Percentiles rank a stretch among this genome's conserved stretches.
Evolutionary conservation across 176 grass and related monocot genomes (phyloP).

Genomic region (Eremochloa ophiuroides): DNA sequence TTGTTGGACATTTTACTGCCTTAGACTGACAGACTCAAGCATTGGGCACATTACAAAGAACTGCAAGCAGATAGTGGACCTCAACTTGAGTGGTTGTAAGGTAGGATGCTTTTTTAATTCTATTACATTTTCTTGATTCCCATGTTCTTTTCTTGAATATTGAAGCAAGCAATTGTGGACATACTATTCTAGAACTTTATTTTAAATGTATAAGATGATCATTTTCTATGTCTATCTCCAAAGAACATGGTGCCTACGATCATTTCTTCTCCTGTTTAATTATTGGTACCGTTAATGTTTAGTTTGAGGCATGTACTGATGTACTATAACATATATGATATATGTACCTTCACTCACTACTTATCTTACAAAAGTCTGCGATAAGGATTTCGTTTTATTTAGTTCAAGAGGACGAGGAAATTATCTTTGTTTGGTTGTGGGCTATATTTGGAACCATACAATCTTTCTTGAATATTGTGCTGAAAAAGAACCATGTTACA

Average conservation of each 20-base stretch:
- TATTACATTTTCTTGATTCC: background rate
- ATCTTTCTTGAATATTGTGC: background rate
- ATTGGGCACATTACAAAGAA: constrained; percentile 62
- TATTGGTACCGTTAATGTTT: background rate
- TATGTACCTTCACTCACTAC: background rate
- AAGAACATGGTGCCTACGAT: background rate
- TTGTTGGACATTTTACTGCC: background rate
- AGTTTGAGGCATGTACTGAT: background rate
- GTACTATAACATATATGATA: background rate
- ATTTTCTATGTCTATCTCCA: background rate
- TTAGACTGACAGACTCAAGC: constrained; percentile 64
- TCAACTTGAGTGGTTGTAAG: constrained; percentile 97
- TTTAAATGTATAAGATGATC: background rate
- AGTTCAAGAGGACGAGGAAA: background rate
- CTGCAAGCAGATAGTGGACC: constrained; percentile 59
- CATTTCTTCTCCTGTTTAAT: background rate
- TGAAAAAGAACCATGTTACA: background rate
- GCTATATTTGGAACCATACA: background rate
- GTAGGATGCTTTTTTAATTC: constrained; percentile 30
- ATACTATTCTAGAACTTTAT: background rate
- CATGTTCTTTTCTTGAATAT: background rate
- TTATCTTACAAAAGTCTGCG: background rate
- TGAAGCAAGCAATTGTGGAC: background rate
- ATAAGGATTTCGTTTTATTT: constrained; percentile 8
- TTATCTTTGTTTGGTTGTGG: background rate